These are phyloP conservation scores for Penicillium concentricum DNA, from an alignment of 2,329 filamentous ascomycete species.

Conservation along the genomic window DNA sequence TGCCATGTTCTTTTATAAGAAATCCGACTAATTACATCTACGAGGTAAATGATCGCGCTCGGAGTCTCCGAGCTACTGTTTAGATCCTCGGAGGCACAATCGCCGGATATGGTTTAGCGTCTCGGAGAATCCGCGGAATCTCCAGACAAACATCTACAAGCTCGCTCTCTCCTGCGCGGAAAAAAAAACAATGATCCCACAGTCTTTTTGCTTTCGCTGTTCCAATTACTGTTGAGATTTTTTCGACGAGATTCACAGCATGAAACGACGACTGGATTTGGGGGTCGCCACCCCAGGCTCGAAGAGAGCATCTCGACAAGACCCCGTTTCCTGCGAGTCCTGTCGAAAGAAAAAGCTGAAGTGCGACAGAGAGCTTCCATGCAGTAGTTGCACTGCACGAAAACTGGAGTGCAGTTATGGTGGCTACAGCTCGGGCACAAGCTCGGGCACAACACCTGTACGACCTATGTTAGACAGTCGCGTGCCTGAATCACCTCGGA, in stretches of 20 bases:
- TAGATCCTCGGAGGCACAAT: not conserved
- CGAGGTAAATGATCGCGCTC: not conserved
- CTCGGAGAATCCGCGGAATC: conserved; percentile 27
- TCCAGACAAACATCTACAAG: conserved; percentile 12
- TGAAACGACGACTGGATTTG: conserved; percentile 24
- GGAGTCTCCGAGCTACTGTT: conserved; percentile 11
- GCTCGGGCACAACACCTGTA: not conserved
- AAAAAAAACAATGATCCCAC: not conserved
- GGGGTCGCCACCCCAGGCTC: not conserved
- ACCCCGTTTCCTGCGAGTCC: conserved; percentile 42
- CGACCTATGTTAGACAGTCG: not conserved
- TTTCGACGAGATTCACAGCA: not conserved
- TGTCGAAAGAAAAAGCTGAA: conserved; percentile 51
- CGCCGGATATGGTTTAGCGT: not conserved
- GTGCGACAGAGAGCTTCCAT: conserved; percentile 54
- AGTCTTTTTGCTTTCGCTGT: not conserved
- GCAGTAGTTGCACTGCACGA: conserved; percentile 46
- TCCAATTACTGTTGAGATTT: not conserved
- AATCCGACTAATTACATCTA: not conserved
- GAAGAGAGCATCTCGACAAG: conserved; percentile 30
- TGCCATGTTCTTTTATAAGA: not conserved
- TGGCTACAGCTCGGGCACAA: not conserved
- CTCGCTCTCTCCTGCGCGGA: not conserved
- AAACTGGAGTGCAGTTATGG: conserved; percentile 30
- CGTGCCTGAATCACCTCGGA: not conserved